Conservation (phyloP, 108 stramenopile genomes). For the Skeletonema menzelii region DNA sequence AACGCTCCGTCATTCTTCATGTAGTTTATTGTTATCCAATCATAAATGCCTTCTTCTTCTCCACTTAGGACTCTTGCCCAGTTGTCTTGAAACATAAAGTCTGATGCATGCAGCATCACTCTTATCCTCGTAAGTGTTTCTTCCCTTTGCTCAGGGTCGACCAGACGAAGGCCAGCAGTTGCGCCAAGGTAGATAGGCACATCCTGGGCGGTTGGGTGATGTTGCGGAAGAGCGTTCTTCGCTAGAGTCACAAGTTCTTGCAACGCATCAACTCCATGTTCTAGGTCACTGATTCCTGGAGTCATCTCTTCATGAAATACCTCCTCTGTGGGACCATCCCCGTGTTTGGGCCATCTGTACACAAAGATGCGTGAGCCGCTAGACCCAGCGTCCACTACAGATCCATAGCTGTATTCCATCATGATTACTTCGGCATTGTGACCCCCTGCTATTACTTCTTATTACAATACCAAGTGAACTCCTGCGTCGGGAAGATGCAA, state of each 20-base stretch:
- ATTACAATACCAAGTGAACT: too few species aligned
- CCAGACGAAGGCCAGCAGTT: slow-evolving; percentile 90
- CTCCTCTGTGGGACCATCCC: not conserved
- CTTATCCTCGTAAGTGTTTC: slow-evolving; percentile 65
- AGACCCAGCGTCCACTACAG: slow-evolving; percentile 41
- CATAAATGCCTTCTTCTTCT: slow-evolving; percentile 93
- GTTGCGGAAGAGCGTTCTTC: slow-evolving; percentile 6
- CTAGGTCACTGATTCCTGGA: slow-evolving; percentile 26
- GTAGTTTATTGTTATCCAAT: slow-evolving; percentile 86
- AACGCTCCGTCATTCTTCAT: slow-evolving; percentile 52
- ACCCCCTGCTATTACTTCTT: too few species aligned
- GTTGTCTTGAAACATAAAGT: slow-evolving; percentile 77
- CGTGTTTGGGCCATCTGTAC: slow-evolving; percentile 26
- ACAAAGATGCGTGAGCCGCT: slow-evolving; percentile 42
- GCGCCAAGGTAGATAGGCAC: slow-evolving; percentile 92
- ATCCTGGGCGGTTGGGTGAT: not conserved
- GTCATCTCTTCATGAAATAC: slow-evolving; percentile 15
- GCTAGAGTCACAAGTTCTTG: slow-evolving; percentile 6
- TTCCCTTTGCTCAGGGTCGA: slow-evolving; percentile 51
- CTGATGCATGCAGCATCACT: slow-evolving; percentile 52
- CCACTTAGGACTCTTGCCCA: slow-evolving; percentile 84
- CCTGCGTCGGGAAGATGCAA: too few species aligned
- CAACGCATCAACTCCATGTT: slow-evolving; percentile 14
- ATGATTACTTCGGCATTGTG: not conserved
- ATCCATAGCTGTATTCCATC: slow-evolving; percentile 15